Percentiles rank a stretch among this genome's conserved stretches.
Evolutionary conservation across 2,329 filamentous ascomycete genomes (phyloP).

Genomic region (Mycosphaerella sp.): DNA sequence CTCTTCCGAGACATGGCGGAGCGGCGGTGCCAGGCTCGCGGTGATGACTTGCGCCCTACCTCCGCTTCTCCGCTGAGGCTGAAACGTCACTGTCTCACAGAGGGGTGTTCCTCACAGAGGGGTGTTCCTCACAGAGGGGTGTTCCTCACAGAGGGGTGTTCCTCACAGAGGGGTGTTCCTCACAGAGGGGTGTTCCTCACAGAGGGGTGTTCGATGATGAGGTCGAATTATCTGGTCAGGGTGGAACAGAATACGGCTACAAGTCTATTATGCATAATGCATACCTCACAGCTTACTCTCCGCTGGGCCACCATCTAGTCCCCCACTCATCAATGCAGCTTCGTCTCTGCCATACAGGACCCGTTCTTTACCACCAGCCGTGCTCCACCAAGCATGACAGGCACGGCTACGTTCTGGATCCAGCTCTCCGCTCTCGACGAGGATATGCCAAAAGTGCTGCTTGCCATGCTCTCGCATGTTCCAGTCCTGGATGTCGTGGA

Average conservation of each 20-base stretch:
- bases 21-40: constrained; percentile 5
- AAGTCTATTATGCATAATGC: no score
- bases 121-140: no score
- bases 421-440: constrained; percentile 71
- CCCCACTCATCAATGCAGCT: constrained; percentile 50
- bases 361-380: constrained; percentile 53
- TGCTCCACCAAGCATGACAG: constrained; percentile 82
- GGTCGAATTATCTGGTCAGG: not conserved
- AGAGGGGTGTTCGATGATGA: no score
- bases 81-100: no score
- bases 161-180: no score
- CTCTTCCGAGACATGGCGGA: no score
- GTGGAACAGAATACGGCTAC: no score
- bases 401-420: constrained; percentile 75
- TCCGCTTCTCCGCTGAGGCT: no score
- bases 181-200: no score
- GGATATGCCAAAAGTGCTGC: constrained; percentile 69
- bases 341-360: constrained; percentile 45
- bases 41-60: not conserved
- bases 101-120: no score
- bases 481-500: constrained; percentile 58
- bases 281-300: constrained; percentile 18
- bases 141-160: no score
- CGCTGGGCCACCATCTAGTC: constrained; percentile 4
- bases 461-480: constrained; percentile 59